Percentiles rank a stretch among this genome's conserved stretches.
Conservation (phyloP, 1,284 basidiomycete genomes). For the Wolfiporia cocos region DNA sequence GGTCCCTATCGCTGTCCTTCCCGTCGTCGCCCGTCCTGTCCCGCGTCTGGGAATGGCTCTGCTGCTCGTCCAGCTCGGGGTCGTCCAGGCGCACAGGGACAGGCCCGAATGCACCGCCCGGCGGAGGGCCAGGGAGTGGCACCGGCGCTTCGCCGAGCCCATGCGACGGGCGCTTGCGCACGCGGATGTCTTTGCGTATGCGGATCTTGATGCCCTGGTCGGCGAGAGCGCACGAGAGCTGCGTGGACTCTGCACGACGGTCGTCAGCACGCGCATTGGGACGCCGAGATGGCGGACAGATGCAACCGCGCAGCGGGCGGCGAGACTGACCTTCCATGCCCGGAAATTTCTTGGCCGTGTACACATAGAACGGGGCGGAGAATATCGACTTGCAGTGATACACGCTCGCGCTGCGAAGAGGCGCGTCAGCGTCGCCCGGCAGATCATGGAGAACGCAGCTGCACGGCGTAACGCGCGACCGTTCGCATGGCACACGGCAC, state of each 20-base stretch:
- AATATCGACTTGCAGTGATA: slow-evolving; percentile 85
- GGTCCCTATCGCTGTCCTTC: slow-evolving; percentile 20
- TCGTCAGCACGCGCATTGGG: too few species aligned
- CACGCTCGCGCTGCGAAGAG: slow-evolving; percentile 14
- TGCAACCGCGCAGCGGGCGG: neutral
- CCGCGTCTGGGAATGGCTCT: slow-evolving; percentile 16
- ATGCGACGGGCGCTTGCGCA: slow-evolving; percentile 58
- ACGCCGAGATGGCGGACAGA: neutral
- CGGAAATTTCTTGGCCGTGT: slow-evolving; percentile 92
- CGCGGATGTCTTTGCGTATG: slow-evolving; percentile 83
- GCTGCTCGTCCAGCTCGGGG: slow-evolving; percentile 17
- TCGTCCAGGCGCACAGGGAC: slow-evolving; percentile 33
- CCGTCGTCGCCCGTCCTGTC: slow-evolving; percentile 19
- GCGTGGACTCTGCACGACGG: slow-evolving; percentile 87
- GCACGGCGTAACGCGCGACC: too few species aligned
- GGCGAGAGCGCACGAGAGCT: slow-evolving; percentile 81
- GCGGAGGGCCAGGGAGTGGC: slow-evolving; percentile 11
- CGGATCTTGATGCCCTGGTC: slow-evolving; percentile 93
- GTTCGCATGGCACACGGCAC: too few species aligned
- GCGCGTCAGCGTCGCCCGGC: neutral
- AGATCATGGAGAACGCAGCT: neutral
- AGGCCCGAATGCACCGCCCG: slow-evolving; percentile 17
- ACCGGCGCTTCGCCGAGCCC: slow-evolving; percentile 27
- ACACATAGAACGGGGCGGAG: slow-evolving; percentile 84
- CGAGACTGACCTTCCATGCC: slow-evolving; percentile 76